Conservation (phyloP, 495 filamentous ascomycete species). For the Bryoglossum gracile region DNA sequence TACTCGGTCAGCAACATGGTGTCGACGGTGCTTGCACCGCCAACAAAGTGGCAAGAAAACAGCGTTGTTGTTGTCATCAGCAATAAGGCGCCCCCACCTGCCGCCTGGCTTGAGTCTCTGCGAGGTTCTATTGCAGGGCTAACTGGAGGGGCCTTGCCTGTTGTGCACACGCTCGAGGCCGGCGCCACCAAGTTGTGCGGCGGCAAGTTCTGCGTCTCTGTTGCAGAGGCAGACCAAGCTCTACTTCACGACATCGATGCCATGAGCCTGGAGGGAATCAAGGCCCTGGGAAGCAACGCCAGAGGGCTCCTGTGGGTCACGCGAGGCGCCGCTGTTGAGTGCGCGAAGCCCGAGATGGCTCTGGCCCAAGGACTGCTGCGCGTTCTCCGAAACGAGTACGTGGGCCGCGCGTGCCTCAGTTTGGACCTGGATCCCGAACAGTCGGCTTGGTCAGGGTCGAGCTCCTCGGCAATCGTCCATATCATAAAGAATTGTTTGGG, state of each 20-base stretch:
- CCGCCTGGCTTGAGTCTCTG: no score
- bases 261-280: not conserved
- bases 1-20: no score
- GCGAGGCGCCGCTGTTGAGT: not conserved
- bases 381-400: not conserved
- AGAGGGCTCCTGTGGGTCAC: not conserved
- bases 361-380: not conserved
- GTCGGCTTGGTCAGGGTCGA: not conserved
- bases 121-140: not conserved
- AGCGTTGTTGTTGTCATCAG: no score
- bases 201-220: no score
- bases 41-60: no score
- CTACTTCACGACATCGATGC: not conserved
- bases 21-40: no score
- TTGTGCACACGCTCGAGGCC: not conserved
- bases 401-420: not conserved
- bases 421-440: not conserved
- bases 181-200: no score
- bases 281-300: not conserved
- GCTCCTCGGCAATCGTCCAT: not conserved
- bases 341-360: not conserved
- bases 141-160: not conserved
- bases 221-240: no score
- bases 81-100: no score
- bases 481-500: not conserved